phyloP scores from a whole-genome alignment of 2,329 filamentous ascomycete genomes.

The Fusarium verrucosum region DNA sequence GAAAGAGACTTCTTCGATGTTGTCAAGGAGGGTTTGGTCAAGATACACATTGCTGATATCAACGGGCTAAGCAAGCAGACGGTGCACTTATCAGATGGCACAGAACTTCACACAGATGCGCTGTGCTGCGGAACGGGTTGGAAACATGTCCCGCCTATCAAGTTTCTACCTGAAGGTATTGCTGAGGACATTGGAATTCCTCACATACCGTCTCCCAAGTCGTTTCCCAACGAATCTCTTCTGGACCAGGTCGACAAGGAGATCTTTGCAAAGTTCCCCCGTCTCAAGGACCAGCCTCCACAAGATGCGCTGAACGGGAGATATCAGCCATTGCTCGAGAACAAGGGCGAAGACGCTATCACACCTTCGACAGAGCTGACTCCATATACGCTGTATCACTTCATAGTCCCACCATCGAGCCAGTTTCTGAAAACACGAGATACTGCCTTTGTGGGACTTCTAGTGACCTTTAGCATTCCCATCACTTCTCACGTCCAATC shows the following conservation, averaged over 20 bases:
- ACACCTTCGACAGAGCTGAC: slow-evolving; percentile 40
- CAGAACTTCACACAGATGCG: slow-evolving; percentile 53
- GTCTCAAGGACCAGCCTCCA: slow-evolving; percentile 61
- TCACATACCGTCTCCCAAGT: slow-evolving; percentile 45
- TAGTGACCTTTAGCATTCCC: slow-evolving; percentile 55
- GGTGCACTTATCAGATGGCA: slow-evolving; percentile 56
- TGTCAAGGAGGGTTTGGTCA: slow-evolving; percentile 57
- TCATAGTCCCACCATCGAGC: slow-evolving; percentile 55
- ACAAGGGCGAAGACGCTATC: slow-evolving; percentile 47
- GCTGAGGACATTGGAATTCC: slow-evolving; percentile 61
- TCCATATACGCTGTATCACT: slow-evolving; percentile 56
- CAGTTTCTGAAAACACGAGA: slow-evolving; percentile 50
- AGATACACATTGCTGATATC: slow-evolving; percentile 59
- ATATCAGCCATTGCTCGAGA: slow-evolving; percentile 54
- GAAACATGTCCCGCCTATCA: slow-evolving; percentile 44
- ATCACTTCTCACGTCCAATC: slow-evolving; percentile 60
- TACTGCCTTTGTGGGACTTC: slow-evolving; percentile 57
- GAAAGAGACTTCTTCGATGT: slow-evolving; percentile 60
- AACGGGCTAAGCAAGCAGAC: slow-evolving; percentile 49
- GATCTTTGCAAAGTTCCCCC: slow-evolving; percentile 63
- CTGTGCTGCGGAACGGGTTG: slow-evolving; percentile 64
- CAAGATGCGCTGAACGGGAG: slow-evolving; percentile 52
- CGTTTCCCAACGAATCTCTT: slow-evolving; percentile 43
- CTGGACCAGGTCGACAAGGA: slow-evolving; percentile 59
- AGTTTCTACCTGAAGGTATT: slow-evolving; percentile 60